Conservation (phyloP, 495 filamentous ascomycete species). For the Penicillium diatomitis region DNA sequence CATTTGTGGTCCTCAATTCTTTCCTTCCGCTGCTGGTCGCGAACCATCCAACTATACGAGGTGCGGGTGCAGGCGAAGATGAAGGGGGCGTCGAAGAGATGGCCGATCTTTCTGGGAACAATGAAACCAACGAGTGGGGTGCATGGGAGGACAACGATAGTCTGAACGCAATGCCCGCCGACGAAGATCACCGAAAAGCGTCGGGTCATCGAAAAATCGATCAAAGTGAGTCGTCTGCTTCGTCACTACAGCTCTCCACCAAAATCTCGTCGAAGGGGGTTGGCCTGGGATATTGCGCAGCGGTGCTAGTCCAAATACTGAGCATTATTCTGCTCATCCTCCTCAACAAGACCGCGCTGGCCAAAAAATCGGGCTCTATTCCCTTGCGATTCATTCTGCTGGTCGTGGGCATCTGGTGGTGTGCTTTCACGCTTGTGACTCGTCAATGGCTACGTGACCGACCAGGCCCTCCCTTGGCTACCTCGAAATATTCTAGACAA, state of each 20-base stretch:
- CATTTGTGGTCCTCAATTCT: slow-evolving; percentile 44
- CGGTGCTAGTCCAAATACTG: slow-evolving; percentile 63
- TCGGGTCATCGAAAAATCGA: slow-evolving; percentile 3
- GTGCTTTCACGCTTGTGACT: slow-evolving; percentile 68
- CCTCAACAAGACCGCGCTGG: slow-evolving; percentile 52
- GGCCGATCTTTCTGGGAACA: slow-evolving; percentile 11
- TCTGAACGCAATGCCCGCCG: slow-evolving; percentile 20
- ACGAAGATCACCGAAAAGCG: background rate
- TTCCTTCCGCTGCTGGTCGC: slow-evolving; percentile 43
- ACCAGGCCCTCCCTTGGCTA: slow-evolving; percentile 65
- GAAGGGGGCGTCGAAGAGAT: slow-evolving; percentile 16
- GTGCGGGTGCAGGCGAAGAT: slow-evolving; percentile 13
- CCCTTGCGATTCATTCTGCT: slow-evolving; percentile 70
- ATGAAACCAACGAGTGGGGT: slow-evolving; percentile 17
- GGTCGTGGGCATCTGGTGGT: slow-evolving; percentile 83
- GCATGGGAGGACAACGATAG: slow-evolving; percentile 30
- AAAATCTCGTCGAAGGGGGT: slow-evolving; percentile 75
- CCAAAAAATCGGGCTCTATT: slow-evolving; percentile 21
- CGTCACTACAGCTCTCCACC: slow-evolving; percentile 64
- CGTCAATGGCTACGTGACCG: slow-evolving; percentile 73
- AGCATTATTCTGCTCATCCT: slow-evolving; percentile 60
- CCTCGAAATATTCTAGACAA: slow-evolving; percentile 6
- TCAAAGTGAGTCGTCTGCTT: slow-evolving; percentile 32
- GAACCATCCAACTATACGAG: slow-evolving; percentile 33
- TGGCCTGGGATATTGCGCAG: slow-evolving; percentile 72